These are phyloP conservation scores for Syzygium malaccense DNA, from an alignment of 441 rosid genomes.

Conservation along the genomic window DNA sequence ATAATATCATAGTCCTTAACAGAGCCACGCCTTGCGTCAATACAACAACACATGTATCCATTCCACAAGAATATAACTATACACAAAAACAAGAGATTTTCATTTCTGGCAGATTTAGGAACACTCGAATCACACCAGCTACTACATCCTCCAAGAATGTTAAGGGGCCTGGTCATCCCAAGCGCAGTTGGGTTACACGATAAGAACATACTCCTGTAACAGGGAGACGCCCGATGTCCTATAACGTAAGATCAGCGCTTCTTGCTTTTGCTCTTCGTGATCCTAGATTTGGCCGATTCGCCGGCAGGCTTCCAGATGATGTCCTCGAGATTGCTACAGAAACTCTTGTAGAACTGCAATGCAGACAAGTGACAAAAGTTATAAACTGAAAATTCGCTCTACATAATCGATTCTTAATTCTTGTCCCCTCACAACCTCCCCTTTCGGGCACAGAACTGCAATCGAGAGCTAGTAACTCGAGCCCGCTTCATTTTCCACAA, in stretches of 20 bases:
- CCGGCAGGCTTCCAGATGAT: conserved; percentile 84
- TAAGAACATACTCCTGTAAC: not conserved
- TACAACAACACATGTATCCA: not conserved
- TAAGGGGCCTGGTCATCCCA: not conserved
- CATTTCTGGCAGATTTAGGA: not conserved
- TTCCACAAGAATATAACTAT: not conserved
- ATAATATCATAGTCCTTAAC: not conserved
- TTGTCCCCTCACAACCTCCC: not conserved
- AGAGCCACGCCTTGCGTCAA: not conserved
- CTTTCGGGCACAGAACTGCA: not conserved
- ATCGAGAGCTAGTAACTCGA: not conserved
- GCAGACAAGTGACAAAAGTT: not conserved
- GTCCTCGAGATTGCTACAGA: conserved; percentile 77
- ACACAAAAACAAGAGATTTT: not conserved
- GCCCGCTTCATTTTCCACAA: not conserved
- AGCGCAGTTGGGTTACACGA: not conserved
- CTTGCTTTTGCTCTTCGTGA: conserved; percentile 56
- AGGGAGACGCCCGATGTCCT: not conserved
- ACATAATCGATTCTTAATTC: not conserved
- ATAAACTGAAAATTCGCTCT: not conserved
- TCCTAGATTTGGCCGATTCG: conserved; percentile 46
- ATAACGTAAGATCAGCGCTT: conserved; percentile 28
- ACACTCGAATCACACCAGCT: not conserved
- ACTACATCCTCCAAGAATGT: not conserved
- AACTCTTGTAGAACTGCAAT: conserved; percentile 81